Base-by-base conservation (phyloP, 345 rosid species). In the Lepidium sativum region DNA sequence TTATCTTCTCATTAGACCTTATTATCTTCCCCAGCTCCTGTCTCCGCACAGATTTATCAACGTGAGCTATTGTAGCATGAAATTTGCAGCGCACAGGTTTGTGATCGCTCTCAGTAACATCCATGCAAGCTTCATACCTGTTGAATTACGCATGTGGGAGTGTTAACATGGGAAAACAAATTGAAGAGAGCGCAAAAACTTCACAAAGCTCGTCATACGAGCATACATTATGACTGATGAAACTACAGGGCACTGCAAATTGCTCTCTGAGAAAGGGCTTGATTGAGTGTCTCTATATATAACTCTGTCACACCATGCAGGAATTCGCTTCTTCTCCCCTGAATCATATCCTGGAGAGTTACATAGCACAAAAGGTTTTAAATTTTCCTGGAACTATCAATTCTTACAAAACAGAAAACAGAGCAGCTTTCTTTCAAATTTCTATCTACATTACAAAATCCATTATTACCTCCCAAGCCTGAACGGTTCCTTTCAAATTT, bases 231-330 rank as follows among this genome's bases (percentile, higher is more conserved):
- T 49, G 67, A 84, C 69, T 39, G 95, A 84, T 49, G 96, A 71
- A 45, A 87, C 83, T 18, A 84, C 77, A 53, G 99, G 99, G 53
- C 99, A 92, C 14, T 86, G 92, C 70, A 92, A 82, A 60, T 79
- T 78, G 78, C 99, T 83, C 6, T 90, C 86, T 4, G 84, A 54
- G 25, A 65, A 74, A 13, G 85, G 62, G 56, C 77, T 73, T 5
- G 83, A 34, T 59, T 82, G 96, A 64, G 67, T 90, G 74, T 92
- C 99, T 7, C 99, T 90, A 32, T 80, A 90, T 64, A 92, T 79
- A 67, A 92, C 80, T 78, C 99, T 77, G 69, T 92, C 99, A 73
- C 99, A 92, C 99, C 99, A 92, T 4, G 99, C 99, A 61, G 99
- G 99, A 67, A 92, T 92, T 14, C 96, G 83, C 55, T 87, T 92